Conservation (phyloP, 345 rosid species). For the Boechera retrofracta region DNA sequence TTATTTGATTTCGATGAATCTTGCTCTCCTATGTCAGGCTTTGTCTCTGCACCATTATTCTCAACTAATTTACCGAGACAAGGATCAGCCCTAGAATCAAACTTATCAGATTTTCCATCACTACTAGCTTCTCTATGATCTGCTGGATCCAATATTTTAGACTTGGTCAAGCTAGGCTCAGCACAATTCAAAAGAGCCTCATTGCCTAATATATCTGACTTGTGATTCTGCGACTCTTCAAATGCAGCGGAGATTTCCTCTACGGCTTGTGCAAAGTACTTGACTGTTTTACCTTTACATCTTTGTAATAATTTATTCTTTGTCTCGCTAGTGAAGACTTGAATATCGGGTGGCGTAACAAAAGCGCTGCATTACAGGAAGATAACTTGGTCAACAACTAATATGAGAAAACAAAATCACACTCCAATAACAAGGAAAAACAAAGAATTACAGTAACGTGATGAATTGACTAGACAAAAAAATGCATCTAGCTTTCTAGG, state of each 20-base stretch:
- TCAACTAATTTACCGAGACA: constrained; percentile 47
- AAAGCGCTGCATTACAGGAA: constrained; percentile 67
- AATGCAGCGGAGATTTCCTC: constrained; percentile 82
- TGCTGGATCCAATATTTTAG: constrained; percentile 47
- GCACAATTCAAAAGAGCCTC: constrained; percentile 53
- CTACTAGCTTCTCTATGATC: constrained; percentile 46
- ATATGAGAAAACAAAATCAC: constrained; percentile 18
- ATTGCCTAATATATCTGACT: constrained; percentile 50
- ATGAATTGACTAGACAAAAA: background rate
- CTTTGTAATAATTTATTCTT: constrained; percentile 66
- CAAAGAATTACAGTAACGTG: constrained; percentile 14
- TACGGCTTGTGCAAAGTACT: constrained; percentile 80
- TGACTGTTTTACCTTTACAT: constrained; percentile 75
- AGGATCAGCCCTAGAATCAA: constrained; percentile 48
- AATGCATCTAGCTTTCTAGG: background rate
- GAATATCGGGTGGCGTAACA: constrained; percentile 82
- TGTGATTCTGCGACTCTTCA: constrained; percentile 66
- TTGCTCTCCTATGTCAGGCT: constrained; percentile 51
- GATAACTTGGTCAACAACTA: constrained; percentile 34
- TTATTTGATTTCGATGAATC: constrained; percentile 52
- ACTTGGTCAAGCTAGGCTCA: constrained; percentile 57
- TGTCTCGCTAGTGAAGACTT: constrained; percentile 75
- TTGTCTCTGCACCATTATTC: constrained; percentile 55
- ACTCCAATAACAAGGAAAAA: constrained; percentile 25
- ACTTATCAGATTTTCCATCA: constrained; percentile 47